Conservation (phyloP, 1,284 basidiomycete genomes). For the Austroboletus novae-zelandiae region DNA sequence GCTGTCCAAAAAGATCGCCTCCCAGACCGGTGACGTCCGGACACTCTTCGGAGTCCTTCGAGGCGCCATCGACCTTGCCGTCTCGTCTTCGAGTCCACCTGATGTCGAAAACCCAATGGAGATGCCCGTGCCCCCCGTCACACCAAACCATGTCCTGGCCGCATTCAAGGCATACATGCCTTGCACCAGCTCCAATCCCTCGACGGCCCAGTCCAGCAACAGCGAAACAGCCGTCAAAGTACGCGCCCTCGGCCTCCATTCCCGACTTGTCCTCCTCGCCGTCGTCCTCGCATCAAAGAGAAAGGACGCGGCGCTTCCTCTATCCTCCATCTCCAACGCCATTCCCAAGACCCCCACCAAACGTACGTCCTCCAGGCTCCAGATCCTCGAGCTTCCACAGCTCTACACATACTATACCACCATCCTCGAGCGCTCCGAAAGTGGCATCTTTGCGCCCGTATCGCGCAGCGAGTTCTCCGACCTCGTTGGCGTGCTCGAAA, state of each 20-base stretch:
- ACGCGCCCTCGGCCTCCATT: slow-evolving; percentile 65
- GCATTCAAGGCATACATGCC: slow-evolving; percentile 70
- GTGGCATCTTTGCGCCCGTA: slow-evolving; percentile 56
- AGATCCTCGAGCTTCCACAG: slow-evolving; percentile 52
- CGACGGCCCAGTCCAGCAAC: slow-evolving; percentile 37
- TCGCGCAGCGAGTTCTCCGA: slow-evolving; percentile 76
- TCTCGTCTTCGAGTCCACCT: slow-evolving; percentile 26
- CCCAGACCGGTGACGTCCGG: slow-evolving; percentile 75
- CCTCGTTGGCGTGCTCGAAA: slow-evolving; percentile 68
- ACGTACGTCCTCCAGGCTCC: slow-evolving; percentile 37
- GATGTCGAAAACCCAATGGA: slow-evolving; percentile 40
- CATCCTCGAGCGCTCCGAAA: slow-evolving; percentile 55
- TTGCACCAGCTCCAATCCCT: slow-evolving; percentile 33
- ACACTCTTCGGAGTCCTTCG: slow-evolving; percentile 74
- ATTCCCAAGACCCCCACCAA: slow-evolving; percentile 51
- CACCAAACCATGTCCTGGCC: slow-evolving; percentile 61
- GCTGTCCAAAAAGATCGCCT: slow-evolving; percentile 73
- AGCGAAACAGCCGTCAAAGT: slow-evolving; percentile 67
- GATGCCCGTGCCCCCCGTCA: slow-evolving; percentile 45
- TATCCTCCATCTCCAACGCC: slow-evolving; percentile 39
- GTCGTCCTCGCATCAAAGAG: slow-evolving; percentile 64
- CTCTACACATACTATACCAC: slow-evolving; percentile 63
- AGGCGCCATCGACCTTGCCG: slow-evolving; percentile 69
- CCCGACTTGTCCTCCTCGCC: slow-evolving; percentile 63
- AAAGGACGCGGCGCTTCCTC: slow-evolving; percentile 50